Base-by-base conservation (phyloP, 2,329 filamentous ascomycete species). In the Calcarisporium arbuscula region DNA sequence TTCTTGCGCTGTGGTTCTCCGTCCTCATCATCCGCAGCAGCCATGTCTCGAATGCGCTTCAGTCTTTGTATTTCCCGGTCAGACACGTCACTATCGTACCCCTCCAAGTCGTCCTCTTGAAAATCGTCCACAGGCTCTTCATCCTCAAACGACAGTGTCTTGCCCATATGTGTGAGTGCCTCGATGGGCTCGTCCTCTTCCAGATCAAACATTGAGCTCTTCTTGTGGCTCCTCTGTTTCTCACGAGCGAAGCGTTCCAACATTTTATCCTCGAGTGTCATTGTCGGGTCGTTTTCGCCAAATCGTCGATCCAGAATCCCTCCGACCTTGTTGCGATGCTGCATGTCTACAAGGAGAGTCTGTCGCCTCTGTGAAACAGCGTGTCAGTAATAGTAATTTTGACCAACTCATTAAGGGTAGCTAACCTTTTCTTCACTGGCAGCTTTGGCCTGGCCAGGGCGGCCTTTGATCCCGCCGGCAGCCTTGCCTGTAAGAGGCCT, bases 201-300 rank as follows among this genome's bases (percentile, higher is more conserved):
- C 8, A 98, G 68, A 54, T 98, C 89, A 60, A 98, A 98, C 48
- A 92, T 66, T 19, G 82, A 82, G 32, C 70, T 79, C 51, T 84
- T 87, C 57, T 83, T 87, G 64, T 85, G 78, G 44, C 74, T 75
- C 47, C 74, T 73, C 64, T 89, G 82, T 59, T 92, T 92, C 63
- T 95, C 92, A 50, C 80, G 70, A 28, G 90, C 85, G 54, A 94
- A 98, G 53, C 92, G 76, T 60, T 95, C 85, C 46, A 92, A 74
- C 65, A 92, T 92, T 56, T 84, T 85, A 53, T 96, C 86, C 54
- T 98, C 92, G 3, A 88, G 82, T 4, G 86, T 86, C 86, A 98
- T 90, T 10, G 80, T 84, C 9, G 88, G 85, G 57, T 98, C 89
- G 52, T 94, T 85, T 67, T 98, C 94, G 60, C 94, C 92, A 52